A percentile compares a stretch with the other conserved stretches of the same genome.
phyloP scores from a whole-genome alignment of 2,329 filamentous ascomycete genomes.

The Penicillium sp. region DNA sequence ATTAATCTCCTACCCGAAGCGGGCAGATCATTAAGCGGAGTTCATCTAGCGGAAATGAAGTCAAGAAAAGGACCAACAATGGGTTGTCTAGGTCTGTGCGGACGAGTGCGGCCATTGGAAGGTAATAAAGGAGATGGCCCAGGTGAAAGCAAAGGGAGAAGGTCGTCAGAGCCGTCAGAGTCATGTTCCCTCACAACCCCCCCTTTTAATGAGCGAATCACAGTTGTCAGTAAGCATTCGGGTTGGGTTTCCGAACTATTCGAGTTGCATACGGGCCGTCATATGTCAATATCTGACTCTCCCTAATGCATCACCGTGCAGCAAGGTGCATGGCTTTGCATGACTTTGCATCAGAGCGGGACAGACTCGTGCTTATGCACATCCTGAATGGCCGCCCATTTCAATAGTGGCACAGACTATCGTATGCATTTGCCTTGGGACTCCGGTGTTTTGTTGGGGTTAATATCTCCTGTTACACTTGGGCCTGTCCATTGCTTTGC shows the following conservation, averaged over 20 bases:
- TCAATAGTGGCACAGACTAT: conserved; percentile 1
- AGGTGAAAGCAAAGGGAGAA: too few species aligned
- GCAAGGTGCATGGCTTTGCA: not conserved
- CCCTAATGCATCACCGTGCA: conserved; percentile 5
- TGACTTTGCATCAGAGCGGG: not conserved
- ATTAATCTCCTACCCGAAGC: not conserved
- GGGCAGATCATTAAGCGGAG: conserved; percentile 5
- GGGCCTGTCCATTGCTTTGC: not conserved
- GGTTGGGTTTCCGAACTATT: not conserved
- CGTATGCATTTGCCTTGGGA: not conserved
- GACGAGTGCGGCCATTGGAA: not conserved
- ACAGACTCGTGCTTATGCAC: not conserved
- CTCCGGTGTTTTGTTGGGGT: not conserved
- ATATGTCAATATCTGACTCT: conserved; percentile 4
- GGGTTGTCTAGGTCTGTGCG: not conserved
- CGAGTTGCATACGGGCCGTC: conserved; percentile 15
- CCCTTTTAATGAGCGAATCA: not conserved
- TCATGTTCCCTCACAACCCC: not conserved
- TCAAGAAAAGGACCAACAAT: not conserved
- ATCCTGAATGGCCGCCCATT: conserved; percentile 2
- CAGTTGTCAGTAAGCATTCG: not conserved
- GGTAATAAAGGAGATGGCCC: not conserved
- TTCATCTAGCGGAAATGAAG: not conserved
- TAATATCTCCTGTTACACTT: not conserved
- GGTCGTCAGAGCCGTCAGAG: not conserved